Percentiles rank a stretch among this genome's conserved stretches.
Evolutionary conservation across 1,139 yeast genomes (phyloP).

Genomic region (Pichia sp.): DNA sequence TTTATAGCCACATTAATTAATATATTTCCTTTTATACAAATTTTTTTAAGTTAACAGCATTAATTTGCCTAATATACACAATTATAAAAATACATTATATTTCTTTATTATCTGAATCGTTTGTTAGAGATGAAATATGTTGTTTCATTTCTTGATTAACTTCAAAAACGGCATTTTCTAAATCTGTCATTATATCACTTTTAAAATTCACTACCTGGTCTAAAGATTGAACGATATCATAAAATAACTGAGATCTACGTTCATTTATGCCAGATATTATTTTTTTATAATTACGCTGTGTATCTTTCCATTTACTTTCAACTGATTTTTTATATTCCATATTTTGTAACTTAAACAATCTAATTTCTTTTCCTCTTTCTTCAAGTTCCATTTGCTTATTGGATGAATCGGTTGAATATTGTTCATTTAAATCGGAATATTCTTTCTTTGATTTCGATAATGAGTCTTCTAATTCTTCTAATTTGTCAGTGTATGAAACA

Average conservation of each 20-base stretch:
- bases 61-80: neutral
- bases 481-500: constrained; percentile 49
- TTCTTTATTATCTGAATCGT: neutral
- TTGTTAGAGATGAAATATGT: constrained; percentile 3
- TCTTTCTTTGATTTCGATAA: constrained; percentile 26
- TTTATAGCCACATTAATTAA: too few species aligned
- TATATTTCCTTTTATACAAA: too few species aligned
- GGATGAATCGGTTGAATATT: constrained; percentile 52
- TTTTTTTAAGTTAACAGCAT: too few species aligned
- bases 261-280: constrained; percentile 42
- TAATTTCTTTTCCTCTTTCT: constrained; percentile 43
- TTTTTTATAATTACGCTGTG: constrained; percentile 51
- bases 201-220: constrained; percentile 59
- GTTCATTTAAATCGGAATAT: constrained; percentile 37
- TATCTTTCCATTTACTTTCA: constrained; percentile 51
- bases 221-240: constrained; percentile 51
- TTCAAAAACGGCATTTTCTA: constrained; percentile 36
- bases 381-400: constrained; percentile 17
- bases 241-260: constrained; percentile 44
- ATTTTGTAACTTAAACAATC: constrained; percentile 44
- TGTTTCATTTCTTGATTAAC: constrained; percentile 12
- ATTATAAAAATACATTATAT: constrained; percentile 4
- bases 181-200: constrained; percentile 52
- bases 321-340: constrained; percentile 51
- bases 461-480: constrained; percentile 56